Base-by-base conservation (phyloP, 2,329 filamentous ascomycete genomes). In the Rhytidhysteron rufulum region DNA sequence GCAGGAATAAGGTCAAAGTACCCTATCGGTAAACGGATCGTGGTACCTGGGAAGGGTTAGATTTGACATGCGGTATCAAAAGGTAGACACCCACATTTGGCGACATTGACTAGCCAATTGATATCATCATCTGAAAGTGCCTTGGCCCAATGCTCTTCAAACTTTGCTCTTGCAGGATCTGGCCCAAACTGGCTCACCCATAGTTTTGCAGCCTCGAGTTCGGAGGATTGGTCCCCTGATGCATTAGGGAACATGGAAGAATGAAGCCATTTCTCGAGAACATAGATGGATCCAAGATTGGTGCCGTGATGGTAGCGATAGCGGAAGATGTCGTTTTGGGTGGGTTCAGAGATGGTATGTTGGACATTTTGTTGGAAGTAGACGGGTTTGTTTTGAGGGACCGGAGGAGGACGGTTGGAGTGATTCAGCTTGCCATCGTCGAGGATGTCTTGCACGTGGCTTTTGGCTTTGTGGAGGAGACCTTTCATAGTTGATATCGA, bases 261-360 rank as follows among this genome's bases (percentile, higher is more conserved):
- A 31, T 67, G 71, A 3, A 82, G 67, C 78, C 78, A 82, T 55
- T 72, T 69, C 52, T 82, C 79, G 4, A 80, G 69, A n/a, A 80
- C 71, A 55, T 79, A 82, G 33, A 80, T 67, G 8, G 73, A 73
- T 30, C 79, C 78, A 3, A 82, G 65, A 43, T 82, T 82, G 1
- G 71, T 71, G 6, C 77, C 79, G 53, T 80, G 75, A 42, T 81
- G 77, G 48, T 78, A 80, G 31, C 78, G 73, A 51, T 80, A 82
- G 37, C 75, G 68, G 20, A 74, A 56, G 16, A 78, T 63, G 37
- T 66, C 71, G 39, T 60, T 49, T 2, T 56, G 40, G 5, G 65
- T 67, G 5, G 69, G 67, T 6, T 54, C 43, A 38, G 56, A 62
- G 42, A 75, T 69, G 16, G 47, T 45, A 9, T 56, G 55, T 2